A percentile compares a stretch with the other conserved stretches of the same genome.
Evolutionary conservation across 139 green algal genomes (phyloP).

Genomic region (Micromonas pusilla): DNA sequence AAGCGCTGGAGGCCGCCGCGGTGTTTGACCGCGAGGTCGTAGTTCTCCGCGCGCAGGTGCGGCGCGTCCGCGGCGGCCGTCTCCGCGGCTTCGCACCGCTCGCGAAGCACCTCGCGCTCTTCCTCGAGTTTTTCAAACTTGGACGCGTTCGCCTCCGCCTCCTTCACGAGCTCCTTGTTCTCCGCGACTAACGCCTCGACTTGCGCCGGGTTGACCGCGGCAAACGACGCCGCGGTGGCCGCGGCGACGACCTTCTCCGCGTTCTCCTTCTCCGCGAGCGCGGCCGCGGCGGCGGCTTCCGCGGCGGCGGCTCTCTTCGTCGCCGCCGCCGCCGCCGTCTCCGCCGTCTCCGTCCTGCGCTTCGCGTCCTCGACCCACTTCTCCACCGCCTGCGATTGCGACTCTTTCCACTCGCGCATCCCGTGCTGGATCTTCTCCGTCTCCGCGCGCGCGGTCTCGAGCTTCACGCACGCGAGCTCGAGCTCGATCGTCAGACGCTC

Average conservation of each 20-base stretch:
- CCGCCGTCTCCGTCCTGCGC: neutral
- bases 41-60: neutral
- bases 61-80: neutral
- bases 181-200: neutral
- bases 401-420: neutral
- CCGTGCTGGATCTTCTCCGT: neutral
- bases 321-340: neutral
- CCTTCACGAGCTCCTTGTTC: neutral
- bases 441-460: neutral
- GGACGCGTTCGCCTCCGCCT: neutral
- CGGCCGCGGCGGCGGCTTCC: neutral
- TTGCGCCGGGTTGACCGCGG: too few species aligned
- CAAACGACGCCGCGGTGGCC: too few species aligned
- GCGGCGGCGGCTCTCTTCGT: neutral
- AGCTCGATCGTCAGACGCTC: too few species aligned
- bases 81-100: neutral
- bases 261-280: neutral
- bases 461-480: neutral
- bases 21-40: constrained; percentile 4
- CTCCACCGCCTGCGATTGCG: neutral
- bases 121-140: neutral
- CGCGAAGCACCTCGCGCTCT: neutral
- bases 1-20: neutral
- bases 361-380: neutral
- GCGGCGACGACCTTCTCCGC: too few species aligned